Conservation (phyloP, 345 rosid genomes). For the Bretschneidera sinensis region DNA sequence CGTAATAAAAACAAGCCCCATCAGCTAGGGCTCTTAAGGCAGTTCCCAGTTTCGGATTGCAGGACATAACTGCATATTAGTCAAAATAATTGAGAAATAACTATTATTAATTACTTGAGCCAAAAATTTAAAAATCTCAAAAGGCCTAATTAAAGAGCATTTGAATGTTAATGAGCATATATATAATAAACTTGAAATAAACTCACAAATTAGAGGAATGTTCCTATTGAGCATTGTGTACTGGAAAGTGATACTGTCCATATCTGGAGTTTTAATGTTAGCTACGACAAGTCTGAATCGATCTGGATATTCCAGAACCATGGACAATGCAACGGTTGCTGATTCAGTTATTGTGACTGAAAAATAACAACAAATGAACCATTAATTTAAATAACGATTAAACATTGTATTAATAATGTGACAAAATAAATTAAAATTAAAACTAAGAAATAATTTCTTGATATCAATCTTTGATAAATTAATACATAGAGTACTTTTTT, state of each 20-base stretch:
- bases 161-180: not conserved
- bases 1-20: slow-evolving; percentile 27
- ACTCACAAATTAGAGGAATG: slow-evolving; percentile 35
- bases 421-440: no score
- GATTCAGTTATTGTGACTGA: slow-evolving; percentile 34
- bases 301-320: slow-evolving; percentile 20
- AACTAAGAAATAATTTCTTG: no score
- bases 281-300: slow-evolving; percentile 41
- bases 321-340: slow-evolving; percentile 25
- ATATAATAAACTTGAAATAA: not conserved
- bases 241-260: slow-evolving; percentile 23
- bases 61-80: slow-evolving; percentile 33
- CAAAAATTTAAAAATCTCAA: not conserved
- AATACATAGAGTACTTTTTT: no score
- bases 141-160: not conserved
- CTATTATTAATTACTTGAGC: no score
- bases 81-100: not conserved
- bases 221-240: slow-evolving; percentile 3
- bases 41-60: slow-evolving; percentile 1
- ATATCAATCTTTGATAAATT: no score
- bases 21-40: slow-evolving; percentile 18
- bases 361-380: not conserved
- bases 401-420: no score
- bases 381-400: no score
- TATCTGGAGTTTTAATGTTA: slow-evolving; percentile 23